phyloP scores from a whole-genome alignment of 495 filamentous ascomycete genomes.

The Penicillium antarcticum region DNA sequence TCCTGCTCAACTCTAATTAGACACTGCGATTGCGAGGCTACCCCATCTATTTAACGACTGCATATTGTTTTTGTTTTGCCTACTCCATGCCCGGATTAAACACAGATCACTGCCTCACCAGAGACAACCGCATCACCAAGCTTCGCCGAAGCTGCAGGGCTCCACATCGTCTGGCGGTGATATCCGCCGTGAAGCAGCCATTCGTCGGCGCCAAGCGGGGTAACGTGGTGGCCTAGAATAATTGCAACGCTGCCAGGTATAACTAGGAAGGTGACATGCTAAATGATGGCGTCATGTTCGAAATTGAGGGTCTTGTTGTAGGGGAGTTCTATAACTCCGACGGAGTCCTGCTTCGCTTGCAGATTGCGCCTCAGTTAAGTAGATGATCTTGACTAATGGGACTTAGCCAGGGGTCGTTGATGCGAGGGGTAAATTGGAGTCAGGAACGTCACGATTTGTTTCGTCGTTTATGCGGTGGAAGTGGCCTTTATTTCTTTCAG shows the following conservation, averaged over 20 bases:
- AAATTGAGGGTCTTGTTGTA: neutral
- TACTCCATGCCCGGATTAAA: too few species aligned
- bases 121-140: slow-evolving; percentile 1
- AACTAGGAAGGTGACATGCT: slow-evolving; percentile 16
- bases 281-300: neutral
- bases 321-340: neutral
- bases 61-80: too few species aligned
- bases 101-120: too few species aligned
- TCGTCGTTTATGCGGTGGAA: too few species aligned
- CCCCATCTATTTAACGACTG: too few species aligned
- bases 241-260: slow-evolving; percentile 16
- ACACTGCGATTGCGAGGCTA: too few species aligned
- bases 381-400: too few species aligned
- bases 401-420: too few species aligned
- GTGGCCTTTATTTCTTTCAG: too few species aligned
- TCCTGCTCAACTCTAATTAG: neutral
- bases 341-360: neutral
- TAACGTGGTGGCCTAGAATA: neutral
- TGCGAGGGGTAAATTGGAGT: too few species aligned
- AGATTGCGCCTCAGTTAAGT: neutral
- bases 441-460: too few species aligned
- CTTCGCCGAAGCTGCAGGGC: neutral
- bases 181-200: neutral
- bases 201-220: slow-evolving; percentile 5
- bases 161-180: neutral